Conservation (phyloP, 768 basidiomycete species). For the Punctularia strigosozonata region DNA sequence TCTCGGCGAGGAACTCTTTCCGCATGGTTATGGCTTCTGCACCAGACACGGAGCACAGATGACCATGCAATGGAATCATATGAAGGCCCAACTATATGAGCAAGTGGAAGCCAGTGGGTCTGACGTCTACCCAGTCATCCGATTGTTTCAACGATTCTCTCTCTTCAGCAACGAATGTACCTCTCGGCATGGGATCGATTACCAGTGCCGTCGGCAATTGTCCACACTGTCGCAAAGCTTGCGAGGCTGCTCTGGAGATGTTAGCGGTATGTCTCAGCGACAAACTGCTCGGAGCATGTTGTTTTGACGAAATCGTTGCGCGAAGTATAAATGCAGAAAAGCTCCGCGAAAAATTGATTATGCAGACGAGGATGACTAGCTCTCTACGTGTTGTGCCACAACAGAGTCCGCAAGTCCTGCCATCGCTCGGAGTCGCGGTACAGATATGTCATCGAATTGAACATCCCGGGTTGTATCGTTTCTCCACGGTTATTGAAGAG, state of each 20-base stretch:
- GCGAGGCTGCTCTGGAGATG: conserved; percentile 56
- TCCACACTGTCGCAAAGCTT: conserved; percentile 44
- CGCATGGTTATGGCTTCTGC: conserved; percentile 61
- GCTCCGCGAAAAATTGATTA: conserved; percentile 36
- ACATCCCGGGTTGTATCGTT: conserved; percentile 95
- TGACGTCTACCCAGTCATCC: neutral
- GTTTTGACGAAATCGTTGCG: conserved; percentile 9
- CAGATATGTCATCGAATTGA: conserved; percentile 90
- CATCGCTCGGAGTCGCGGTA: conserved; percentile 90
- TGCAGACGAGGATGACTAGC: neutral
- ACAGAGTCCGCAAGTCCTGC: conserved; percentile 67
- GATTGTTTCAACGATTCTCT: neutral
- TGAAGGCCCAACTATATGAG: conserved; percentile 30
- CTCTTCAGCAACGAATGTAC: conserved; percentile 47
- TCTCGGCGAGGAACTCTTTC: conserved; percentile 53
- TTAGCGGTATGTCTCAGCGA: conserved; percentile 34
- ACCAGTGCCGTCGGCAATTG: conserved; percentile 36
- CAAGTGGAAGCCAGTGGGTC: conserved; percentile 42
- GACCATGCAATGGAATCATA: conserved; percentile 36
- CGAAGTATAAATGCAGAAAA: conserved; percentile 52
- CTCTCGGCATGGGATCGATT: conserved; percentile 52
- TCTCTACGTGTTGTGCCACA: conserved; percentile 81
- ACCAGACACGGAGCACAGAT: conserved; percentile 35
- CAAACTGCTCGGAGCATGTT: conserved; percentile 1
- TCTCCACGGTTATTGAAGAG: conserved; percentile 80